These are phyloP conservation scores for Orbilia brochopaga DNA, from an alignment of 2,329 filamentous ascomycete genomes.

Conservation along the genomic window DNA sequence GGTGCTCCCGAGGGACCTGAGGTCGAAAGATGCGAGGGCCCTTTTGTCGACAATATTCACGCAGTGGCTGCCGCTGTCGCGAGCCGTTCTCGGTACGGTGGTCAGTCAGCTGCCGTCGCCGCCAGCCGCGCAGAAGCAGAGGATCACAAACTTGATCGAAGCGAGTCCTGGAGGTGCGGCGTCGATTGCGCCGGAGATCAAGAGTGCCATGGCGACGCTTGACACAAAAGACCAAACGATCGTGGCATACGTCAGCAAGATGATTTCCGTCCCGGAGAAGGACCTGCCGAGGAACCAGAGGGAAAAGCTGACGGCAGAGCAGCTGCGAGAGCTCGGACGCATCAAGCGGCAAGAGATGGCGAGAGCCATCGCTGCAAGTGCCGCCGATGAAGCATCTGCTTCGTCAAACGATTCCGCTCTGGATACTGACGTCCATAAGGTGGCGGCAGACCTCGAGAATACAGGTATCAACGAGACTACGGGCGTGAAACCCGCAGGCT, in stretches of 20 bases:
- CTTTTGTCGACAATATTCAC: slow-evolving; percentile 86
- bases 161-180: slow-evolving; percentile 76
- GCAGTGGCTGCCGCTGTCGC: slow-evolving; percentile 89
- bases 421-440: slow-evolving; percentile 30
- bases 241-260: slow-evolving; percentile 96
- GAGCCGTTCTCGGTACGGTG: slow-evolving; percentile 88
- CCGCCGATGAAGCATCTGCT: slow-evolving; percentile 37
- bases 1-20: slow-evolving; percentile 80
- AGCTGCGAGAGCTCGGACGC: slow-evolving; percentile 83
- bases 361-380: slow-evolving; percentile 70
- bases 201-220: slow-evolving; percentile 82
- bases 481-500: slow-evolving; percentile 14
- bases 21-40: slow-evolving; percentile 81
- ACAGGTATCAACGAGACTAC: slow-evolving; percentile 19
- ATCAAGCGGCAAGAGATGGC: slow-evolving; percentile 90
- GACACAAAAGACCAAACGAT: slow-evolving; percentile 76
- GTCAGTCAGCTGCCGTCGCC: slow-evolving; percentile 91
- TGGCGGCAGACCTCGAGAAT: slow-evolving; percentile 28
- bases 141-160: slow-evolving; percentile 79
- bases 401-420: slow-evolving; percentile 10
- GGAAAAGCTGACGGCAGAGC: slow-evolving; percentile 80
- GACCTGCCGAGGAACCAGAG: slow-evolving; percentile 88
- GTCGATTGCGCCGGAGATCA: slow-evolving; percentile 70
- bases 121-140: slow-evolving; percentile 74
- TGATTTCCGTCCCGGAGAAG: slow-evolving; percentile 93